Base-by-base conservation (phyloP, 768 basidiomycete genomes). In the Russula abietina region DNA sequence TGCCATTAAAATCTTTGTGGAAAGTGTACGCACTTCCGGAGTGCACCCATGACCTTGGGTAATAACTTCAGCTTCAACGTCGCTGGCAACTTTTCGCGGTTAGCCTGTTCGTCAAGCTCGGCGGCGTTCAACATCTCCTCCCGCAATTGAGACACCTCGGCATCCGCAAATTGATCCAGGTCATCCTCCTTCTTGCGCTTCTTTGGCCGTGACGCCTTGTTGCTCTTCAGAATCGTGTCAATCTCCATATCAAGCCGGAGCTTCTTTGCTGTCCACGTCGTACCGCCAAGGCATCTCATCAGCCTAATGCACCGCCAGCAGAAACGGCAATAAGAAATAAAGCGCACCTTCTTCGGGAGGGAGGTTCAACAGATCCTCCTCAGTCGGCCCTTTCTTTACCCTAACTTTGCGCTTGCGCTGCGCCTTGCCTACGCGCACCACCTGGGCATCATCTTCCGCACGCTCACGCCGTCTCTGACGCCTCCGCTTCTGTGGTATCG, bases 41-140 rank as follows among this genome's bases (percentile, higher is more conserved):
- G 80, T 4, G 91, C 87, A 14, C 91, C 89, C 84, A 97, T 89
- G 28, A 96, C 96, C 67, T 91, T 86, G n/a, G 87, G 84, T 32
- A 99, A 79, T 70, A 94, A 78, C 59, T 79, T 83, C 36, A 98
- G 82, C 75, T 99, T 99, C 46, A 84, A 79, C 12, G 85, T 83
- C 12, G 94, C 97, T 0, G 95, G 94, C 12, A 84, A 70, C 69
- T 89, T 91, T 38, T 88, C 85, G 55, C 80, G 75, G 73, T 96
- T 96, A 7, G 91, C 81, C 55, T 85, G 82, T 41, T 86, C 81
- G 70, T 99, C 96, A 61, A 88, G 86, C 8, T 89, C 87, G 2
- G 90, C 93, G 3, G 95, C 96, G 12, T 77, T 76, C 51, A 89
- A 80, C 96, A 99, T 98, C 39, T 83, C 76, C 67, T 93, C 89